Base-by-base conservation (phyloP, 2,329 filamentous ascomycete species). In the Venturia nashicola region DNA sequence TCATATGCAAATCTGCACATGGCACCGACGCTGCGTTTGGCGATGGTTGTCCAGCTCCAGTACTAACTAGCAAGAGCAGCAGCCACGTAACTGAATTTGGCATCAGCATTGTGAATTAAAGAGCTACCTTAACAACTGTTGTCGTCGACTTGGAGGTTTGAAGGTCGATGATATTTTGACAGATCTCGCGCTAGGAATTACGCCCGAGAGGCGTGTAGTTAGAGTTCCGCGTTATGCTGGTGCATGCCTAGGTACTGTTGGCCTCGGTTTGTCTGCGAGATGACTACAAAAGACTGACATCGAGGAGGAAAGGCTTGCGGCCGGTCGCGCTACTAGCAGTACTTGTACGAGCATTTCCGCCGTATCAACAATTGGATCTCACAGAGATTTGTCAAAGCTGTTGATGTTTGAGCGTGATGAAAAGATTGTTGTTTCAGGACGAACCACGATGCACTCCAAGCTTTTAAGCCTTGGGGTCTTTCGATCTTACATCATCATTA, bases 1-100 rank as follows among this genome's bases (percentile, higher is more conserved):
- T 62, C n/a, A 40, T 55, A 20, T 62, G 61, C 23, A 62, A 12
- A 16, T 8, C 23, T 39, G 44, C 42, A 23, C 61, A 62, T n/a
- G n/a, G 16, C 18, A 23, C 34, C 16, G 27, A 46, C 27, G n/a
- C 44, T 54, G 61, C 6, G 5, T 9, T 54, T 16, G 20, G 42
- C 9, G 18, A 7, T 16, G 5, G 2, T 34, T 55, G 44, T 36
- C 32, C 20, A 9, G 23, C 48, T 32, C 6, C 48, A 5, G 32
- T 11, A 5, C 48, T 12, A 12, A 54, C 48, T 54, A 5, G 20
- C 48, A 32, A 27, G 20, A 54, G 48, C 3, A 54, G 27, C 11
- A 54, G 20, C 48, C 48, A 32, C 8, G 20, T 12, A 32, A 32
- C 34, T 9, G 18, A 23, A 27, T 16, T 18, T 32, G 48, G 5